These are phyloP conservation scores for Mucor indicus DNA, from an alignment of 371 early-diverging fungal species.

Conservation along the genomic window DNA sequence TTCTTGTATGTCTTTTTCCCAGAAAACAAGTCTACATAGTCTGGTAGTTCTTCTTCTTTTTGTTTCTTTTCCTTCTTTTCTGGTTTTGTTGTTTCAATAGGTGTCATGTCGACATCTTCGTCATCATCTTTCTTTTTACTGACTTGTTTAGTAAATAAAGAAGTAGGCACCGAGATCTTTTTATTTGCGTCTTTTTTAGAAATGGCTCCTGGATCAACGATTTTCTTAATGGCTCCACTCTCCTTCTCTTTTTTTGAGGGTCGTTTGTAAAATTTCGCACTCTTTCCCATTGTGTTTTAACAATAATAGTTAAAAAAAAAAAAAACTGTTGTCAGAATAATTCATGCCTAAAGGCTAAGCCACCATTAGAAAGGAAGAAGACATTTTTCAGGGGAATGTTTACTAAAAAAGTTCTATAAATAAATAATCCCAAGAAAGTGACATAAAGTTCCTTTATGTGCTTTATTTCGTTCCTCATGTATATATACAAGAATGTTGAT, in stretches of 20 bases:
- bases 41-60: constrained; percentile 27
- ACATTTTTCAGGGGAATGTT: too few species aligned
- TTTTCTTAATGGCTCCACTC: constrained; percentile 33
- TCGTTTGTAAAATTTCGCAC: constrained; percentile 61
- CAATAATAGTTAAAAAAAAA: too few species aligned
- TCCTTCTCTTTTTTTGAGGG: constrained; percentile 61
- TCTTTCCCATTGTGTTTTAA: constrained; percentile 59
- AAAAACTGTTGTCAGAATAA: too few species aligned
- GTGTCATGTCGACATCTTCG: constrained; percentile 18
- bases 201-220: constrained; percentile 20
- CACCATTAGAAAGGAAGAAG: too few species aligned
- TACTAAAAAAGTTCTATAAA: too few species aligned
- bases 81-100: background rate
- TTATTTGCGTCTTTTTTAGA: constrained; percentile 20
- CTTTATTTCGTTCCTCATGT: too few species aligned
- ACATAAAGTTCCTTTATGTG: too few species aligned
- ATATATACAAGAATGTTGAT: too few species aligned
- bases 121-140: constrained; percentile 1
- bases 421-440: too few species aligned
- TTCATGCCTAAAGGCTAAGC: too few species aligned
- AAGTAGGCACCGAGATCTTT: constrained; percentile 13
- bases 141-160: constrained; percentile 3
- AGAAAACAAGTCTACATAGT: constrained; percentile 47
- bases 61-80: constrained; percentile 7
- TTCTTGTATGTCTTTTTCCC: constrained; percentile 46